phyloP scores from a whole-genome alignment of 495 filamentous ascomycete species.

The Xylaria acuta region DNA sequence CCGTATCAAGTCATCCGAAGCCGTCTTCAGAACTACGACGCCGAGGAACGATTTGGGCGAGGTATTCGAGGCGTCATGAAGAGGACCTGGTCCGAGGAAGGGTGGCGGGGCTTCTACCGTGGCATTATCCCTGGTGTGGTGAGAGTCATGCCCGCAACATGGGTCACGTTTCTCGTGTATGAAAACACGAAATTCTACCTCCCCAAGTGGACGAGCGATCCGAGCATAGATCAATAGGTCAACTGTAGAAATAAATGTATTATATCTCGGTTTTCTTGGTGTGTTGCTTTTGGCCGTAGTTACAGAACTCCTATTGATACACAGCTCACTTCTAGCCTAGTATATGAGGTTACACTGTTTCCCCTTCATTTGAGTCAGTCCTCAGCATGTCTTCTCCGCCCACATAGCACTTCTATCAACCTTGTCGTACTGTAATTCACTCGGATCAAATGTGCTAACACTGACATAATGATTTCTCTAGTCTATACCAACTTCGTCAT shows the following conservation, averaged over 20 bases:
- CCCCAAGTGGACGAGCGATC: constrained; percentile 46
- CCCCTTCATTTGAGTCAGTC: too few species aligned
- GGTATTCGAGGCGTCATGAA: constrained; percentile 72
- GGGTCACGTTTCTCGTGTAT: constrained; percentile 98
- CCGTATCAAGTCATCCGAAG: constrained; percentile 92
- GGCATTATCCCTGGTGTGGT: constrained; percentile 87
- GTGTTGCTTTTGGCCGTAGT: background rate
- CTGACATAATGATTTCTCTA: too few species aligned
- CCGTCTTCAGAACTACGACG: constrained; percentile 87
- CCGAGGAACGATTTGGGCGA: constrained; percentile 68
- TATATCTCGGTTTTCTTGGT: background rate
- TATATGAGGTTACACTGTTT: too few species aligned
- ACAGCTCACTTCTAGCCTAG: background rate
- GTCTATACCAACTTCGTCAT: too few species aligned
- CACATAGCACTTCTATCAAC: too few species aligned
- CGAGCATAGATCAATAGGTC: constrained; percentile 7
- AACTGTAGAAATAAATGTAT: background rate
- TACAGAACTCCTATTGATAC: background rate
- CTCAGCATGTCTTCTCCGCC: too few species aligned
- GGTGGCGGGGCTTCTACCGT: constrained; percentile 86
- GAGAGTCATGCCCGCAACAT: constrained; percentile 90
- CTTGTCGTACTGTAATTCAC: too few species aligned
- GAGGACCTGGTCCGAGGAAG: constrained; percentile 80
- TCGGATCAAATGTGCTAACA: too few species aligned
- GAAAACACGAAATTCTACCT: constrained; percentile 84